Conservation (phyloP, 1,139 yeast species). For the Candida labiduridarum region DNA sequence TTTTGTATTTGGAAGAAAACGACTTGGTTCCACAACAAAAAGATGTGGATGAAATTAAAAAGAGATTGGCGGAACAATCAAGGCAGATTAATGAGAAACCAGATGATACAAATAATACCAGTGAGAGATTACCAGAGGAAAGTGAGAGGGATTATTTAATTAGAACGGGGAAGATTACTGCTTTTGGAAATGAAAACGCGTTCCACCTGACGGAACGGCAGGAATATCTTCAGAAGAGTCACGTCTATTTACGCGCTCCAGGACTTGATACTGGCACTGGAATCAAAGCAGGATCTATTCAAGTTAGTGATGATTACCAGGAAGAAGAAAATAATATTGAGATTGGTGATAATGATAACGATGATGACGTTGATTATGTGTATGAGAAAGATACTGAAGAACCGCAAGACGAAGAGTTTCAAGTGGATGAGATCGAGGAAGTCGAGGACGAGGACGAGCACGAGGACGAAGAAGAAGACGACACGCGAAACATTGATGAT, state of each 20-base stretch:
- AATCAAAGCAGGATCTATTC: slow-evolving; percentile 8
- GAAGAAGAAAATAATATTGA: slow-evolving; percentile 7
- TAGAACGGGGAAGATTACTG: slow-evolving; percentile 91
- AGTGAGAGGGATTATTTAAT: slow-evolving; percentile 77
- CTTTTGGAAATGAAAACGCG: slow-evolving; percentile 74
- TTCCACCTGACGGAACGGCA: slow-evolving; percentile 39
- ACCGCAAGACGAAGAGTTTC: slow-evolving; percentile 17
- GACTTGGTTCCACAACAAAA: slow-evolving; percentile 55
- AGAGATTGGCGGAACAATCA: slow-evolving; percentile 44
- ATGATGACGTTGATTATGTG: slow-evolving; percentile 13
- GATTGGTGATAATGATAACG: slow-evolving; percentile 19
- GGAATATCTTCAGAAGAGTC: slow-evolving; percentile 24
- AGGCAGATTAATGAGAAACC: slow-evolving; percentile 5
- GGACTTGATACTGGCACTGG: slow-evolving; percentile 30
- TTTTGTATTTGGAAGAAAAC: slow-evolving; percentile 49
- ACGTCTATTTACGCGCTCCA: slow-evolving; percentile 38
- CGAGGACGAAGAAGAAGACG: slow-evolving; percentile 14
- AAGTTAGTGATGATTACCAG: slow-evolving; percentile 8
- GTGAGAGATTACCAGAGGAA: slow-evolving; percentile 60
- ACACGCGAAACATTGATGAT: slow-evolving; percentile 59
- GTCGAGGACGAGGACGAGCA: slow-evolving; percentile 18
- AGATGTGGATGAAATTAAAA: slow-evolving; percentile 69
- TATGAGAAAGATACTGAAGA: slow-evolving; percentile 7
- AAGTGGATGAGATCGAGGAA: slow-evolving; percentile 11
- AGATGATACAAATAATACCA: slow-evolving; percentile 15